These are phyloP conservation scores for Cutaneotrichosporon sp. DNA, from an alignment of 1,284 basidiomycete species.

Conservation along the genomic window DNA sequence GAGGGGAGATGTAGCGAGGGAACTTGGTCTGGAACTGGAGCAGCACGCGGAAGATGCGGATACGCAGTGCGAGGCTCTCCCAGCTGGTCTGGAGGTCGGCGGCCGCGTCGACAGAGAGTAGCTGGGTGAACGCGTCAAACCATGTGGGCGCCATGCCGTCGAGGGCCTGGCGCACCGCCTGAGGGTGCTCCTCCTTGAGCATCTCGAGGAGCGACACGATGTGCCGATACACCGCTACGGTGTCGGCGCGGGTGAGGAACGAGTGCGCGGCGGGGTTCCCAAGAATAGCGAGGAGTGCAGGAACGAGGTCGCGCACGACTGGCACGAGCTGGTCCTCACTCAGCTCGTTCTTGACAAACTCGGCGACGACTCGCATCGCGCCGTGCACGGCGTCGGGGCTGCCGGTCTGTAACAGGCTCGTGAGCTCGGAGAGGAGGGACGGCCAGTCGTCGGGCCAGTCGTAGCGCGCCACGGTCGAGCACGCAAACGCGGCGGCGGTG, in stretches of 20 bases:
- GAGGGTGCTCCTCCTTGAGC: slow-evolving; percentile 89
- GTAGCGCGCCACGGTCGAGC: slow-evolving; percentile 79
- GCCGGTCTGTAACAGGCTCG: slow-evolving; percentile 70
- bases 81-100: slow-evolving; percentile 67
- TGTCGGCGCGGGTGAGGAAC: slow-evolving; percentile 75
- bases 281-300: slow-evolving; percentile 79
- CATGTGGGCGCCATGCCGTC: slow-evolving; percentile 81
- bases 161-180: slow-evolving; percentile 78
- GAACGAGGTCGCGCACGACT: slow-evolving; percentile 77
- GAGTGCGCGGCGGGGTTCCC: slow-evolving; percentile 73
- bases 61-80: slow-evolving; percentile 73
- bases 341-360: slow-evolving; percentile 86
- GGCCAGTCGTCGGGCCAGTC: slow-evolving; percentile 97
- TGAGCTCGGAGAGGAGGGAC: slow-evolving; percentile 69
- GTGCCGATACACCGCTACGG: slow-evolving; percentile 86
- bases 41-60: slow-evolving; percentile 71
- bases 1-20: slow-evolving; percentile 64
- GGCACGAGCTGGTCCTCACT: slow-evolving; percentile 90
- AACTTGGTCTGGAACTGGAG: slow-evolving; percentile 74
- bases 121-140: slow-evolving; percentile 78
- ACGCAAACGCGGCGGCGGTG: slow-evolving; percentile 63
- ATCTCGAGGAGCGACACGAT: slow-evolving; percentile 87
- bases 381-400: slow-evolving; percentile 79
- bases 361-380: slow-evolving; percentile 89
- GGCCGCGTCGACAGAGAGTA: slow-evolving; percentile 67